Evolutionary conservation across 768 basidiomycete genomes (phyloP).

Genomic region (Leccinum olivaceopallidum): DNA sequence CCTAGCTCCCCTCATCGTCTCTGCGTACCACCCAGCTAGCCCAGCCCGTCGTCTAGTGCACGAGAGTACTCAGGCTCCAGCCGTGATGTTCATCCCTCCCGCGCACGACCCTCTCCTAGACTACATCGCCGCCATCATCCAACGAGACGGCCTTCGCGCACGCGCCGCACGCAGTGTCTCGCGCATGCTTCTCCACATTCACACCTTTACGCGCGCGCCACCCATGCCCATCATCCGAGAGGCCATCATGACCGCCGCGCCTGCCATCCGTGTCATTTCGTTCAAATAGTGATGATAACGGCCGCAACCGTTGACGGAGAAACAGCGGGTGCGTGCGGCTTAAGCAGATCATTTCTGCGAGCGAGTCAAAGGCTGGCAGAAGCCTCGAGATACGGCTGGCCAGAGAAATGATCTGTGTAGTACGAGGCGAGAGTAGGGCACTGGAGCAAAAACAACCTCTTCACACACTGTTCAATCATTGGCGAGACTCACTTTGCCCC

Average conservation of each 20-base stretch:
- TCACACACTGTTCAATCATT: too few relatives aligned
- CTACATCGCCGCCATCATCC: conserved; percentile 62
- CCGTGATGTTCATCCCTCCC: conserved; percentile 64
- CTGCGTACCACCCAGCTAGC: not conserved
- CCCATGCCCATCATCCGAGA: conserved; percentile 77
- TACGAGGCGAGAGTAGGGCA: conserved; percentile 62
- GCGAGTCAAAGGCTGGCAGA: conserved; percentile 55
- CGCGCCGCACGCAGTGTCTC: conserved; percentile 57
- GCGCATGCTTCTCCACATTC: conserved; percentile 66
- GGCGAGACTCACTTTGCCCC: too few relatives aligned
- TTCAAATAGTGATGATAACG: conserved; percentile 55
- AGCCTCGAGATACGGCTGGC: conserved; percentile 62
- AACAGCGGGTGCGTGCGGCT: conserved; percentile 76
- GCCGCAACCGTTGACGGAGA: conserved; percentile 76
- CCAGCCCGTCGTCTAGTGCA: not conserved
- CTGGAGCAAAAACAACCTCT: conserved; percentile 57
- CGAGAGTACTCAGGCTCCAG: not conserved
- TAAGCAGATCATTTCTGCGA: conserved; percentile 67
- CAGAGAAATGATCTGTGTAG: conserved; percentile 69
- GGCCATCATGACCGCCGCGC: conserved; percentile 69
- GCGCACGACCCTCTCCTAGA: conserved; percentile 71
- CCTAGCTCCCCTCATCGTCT: not conserved
- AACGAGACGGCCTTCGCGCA: conserved; percentile 64
- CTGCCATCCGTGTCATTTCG: conserved; percentile 62
- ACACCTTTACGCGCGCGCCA: conserved; percentile 71